Evolutionary conservation across 768 basidiomycete species (phyloP), one percentile per base, ranked within the genome.

Genomic region (Leccinum truebloodii): DNA sequence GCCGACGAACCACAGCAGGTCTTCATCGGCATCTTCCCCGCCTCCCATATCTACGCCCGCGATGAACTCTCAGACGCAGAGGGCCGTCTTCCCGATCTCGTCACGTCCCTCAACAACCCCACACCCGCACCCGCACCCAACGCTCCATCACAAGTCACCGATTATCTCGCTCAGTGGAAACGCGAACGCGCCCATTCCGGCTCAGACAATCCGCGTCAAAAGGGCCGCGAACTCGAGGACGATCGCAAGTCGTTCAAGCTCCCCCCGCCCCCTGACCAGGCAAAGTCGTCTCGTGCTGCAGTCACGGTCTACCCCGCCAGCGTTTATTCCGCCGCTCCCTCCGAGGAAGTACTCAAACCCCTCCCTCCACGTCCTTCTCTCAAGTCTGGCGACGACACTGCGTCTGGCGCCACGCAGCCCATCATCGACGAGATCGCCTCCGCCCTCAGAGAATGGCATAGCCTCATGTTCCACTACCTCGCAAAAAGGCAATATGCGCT

Each of bases 351-450:
- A 16, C 70, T 82, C 66, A 92, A 94, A 71, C 89, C 88, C 2
- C 78, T 89, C 6, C 94, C 94, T 9, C 95, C 94, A 3, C 85
- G 97, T 49, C 96, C 96, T 6, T 92, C 90, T n/a, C 83, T 98
- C 52, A 95, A 95, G 63, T 92, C 94, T 10, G 94, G 93, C 39
- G 96, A 97, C 71, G 95, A 98, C 66, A 98, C 96, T 2, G 81
- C 84, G 4, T 88, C 89, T 0, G 96, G 96, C 10, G 80, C 81
- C 22, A 77, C 74, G 3, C 95, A 97, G 69, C 96, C 96, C 10
- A 89, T 98, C 70, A 86, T 98, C 54, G 96, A 98, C 75, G 96
- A 98, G 78, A 96, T 98, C 65, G 93, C 96, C 0, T 96, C 94
- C 8, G 95, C 96, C 0, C 78, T 98, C 49, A 87, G 96, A 41